A percentile compares a stretch with the other conserved stretches of the same genome.
These are phyloP conservation scores for Gossypium bickii DNA, from an alignment of 345 rosid genomes.

Conservation along the genomic window DNA sequence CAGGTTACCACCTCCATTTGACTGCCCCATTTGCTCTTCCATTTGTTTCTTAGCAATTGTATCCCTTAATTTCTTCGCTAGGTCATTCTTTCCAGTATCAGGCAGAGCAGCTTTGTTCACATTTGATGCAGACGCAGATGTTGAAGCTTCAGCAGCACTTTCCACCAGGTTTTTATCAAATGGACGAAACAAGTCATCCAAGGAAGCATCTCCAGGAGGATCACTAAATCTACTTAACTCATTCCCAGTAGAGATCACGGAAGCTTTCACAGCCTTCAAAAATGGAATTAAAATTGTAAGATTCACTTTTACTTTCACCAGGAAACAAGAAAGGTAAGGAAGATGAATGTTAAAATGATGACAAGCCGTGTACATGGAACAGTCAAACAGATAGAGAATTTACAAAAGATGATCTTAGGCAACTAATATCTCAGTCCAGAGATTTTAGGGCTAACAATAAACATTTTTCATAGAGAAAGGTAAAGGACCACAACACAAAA, in stretches of 20 bases:
- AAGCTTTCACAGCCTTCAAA: conserved; percentile 57
- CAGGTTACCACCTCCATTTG: conserved; percentile 83
- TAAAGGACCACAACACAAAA: background rate
- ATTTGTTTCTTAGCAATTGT: conserved; percentile 91
- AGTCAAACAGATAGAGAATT: background rate
- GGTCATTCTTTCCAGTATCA: conserved; percentile 78
- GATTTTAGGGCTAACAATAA: background rate
- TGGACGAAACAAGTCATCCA: conserved; percentile 94
- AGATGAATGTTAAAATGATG: background rate
- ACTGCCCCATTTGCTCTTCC: conserved; percentile 75
- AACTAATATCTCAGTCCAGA: background rate
- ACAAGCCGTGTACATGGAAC: background rate
- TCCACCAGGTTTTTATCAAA: conserved; percentile 52
- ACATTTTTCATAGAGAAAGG: background rate
- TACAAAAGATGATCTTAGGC: background rate
- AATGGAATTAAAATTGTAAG: conserved; percentile 20
- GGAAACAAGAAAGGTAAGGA: conserved; percentile 12
- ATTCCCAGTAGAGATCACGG: conserved; percentile 47
- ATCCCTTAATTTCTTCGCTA: conserved; percentile 86
- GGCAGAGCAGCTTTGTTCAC: conserved; percentile 53
- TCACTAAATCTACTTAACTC: conserved; percentile 91
- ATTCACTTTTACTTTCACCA: background rate
- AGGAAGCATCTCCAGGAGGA: conserved; percentile 91
- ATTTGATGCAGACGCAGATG: conserved; percentile 61
- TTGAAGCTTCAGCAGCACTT: conserved; percentile 68